Percentiles rank a stretch among this genome's conserved stretches.
These are phyloP conservation scores for Picocystis sp. DNA, from an alignment of 163 green algal genomes.

Conservation along the genomic window DNA sequence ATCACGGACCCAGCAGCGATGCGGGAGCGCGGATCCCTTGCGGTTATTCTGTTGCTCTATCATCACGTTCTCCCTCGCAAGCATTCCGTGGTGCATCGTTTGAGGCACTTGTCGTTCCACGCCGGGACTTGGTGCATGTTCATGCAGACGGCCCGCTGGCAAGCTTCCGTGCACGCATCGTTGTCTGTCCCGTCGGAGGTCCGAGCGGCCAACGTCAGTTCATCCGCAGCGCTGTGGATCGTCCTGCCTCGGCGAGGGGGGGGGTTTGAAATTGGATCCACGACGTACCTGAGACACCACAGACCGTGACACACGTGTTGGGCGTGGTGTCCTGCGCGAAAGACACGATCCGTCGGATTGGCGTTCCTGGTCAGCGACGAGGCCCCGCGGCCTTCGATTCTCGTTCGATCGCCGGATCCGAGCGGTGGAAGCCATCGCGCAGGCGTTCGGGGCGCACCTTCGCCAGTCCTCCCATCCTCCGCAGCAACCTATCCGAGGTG, in stretches of 20 bases:
- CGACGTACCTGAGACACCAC: slow-evolving; percentile 41
- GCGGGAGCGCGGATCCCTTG: too few relatives aligned
- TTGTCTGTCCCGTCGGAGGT: neutral
- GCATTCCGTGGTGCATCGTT: slow-evolving; percentile 66
- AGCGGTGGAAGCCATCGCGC: neutral
- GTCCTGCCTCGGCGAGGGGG: neutral
- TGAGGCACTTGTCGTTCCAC: slow-evolving; percentile 82
- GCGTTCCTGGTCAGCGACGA: neutral
- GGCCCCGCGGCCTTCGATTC: neutral
- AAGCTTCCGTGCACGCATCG: slow-evolving; percentile 81
- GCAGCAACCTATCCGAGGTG: slow-evolving; percentile 66
- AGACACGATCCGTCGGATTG: neutral
- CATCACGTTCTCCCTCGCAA: slow-evolving; percentile 25
- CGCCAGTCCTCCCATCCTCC: slow-evolving; percentile 51
- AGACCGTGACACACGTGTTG: slow-evolving; percentile 81
- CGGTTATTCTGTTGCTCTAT: too few relatives aligned
- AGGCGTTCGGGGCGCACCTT: slow-evolving; percentile 37
- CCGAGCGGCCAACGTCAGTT: neutral
- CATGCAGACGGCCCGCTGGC: slow-evolving; percentile 59
- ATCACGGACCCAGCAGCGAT: too few relatives aligned
- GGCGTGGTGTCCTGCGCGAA: slow-evolving; percentile 50
- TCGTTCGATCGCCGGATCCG: neutral
- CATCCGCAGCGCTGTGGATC: neutral
- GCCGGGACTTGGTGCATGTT: slow-evolving; percentile 76
- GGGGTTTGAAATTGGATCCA: neutral